Percentiles rank a stretch among this genome's conserved stretches.
phyloP scores from a whole-genome alignment of 495 filamentous ascomycete genomes.

The Neurospora sp. region DNA sequence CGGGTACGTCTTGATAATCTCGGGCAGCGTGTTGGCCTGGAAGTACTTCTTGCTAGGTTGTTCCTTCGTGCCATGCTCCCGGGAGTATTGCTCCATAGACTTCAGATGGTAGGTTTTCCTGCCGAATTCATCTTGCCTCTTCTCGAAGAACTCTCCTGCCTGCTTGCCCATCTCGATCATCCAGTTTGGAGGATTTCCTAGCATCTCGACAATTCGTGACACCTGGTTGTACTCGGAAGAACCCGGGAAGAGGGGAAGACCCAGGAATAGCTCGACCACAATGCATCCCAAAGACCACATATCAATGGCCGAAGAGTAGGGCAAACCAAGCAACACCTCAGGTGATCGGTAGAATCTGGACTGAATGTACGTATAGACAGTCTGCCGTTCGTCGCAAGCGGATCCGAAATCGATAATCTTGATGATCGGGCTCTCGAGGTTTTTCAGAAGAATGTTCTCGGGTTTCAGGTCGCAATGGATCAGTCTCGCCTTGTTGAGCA shows the following conservation, averaged over 20 bases:
- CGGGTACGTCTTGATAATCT: conserved; percentile 93
- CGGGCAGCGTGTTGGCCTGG: conserved; percentile 80
- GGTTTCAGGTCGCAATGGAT: conserved; percentile 99
- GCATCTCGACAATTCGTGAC: conserved; percentile 94
- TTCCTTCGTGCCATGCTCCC: conserved; percentile 92
- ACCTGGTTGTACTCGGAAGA: conserved; percentile 99
- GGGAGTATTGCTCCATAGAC: conserved; percentile 92
- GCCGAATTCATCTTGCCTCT: conserved; percentile 80
- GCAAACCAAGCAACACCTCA: conserved; percentile 86
- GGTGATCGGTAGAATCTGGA: conserved; percentile 97
- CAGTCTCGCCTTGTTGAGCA: conserved; percentile 90
- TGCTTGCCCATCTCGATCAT: conserved; percentile 99
- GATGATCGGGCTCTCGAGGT: conserved; percentile 98
- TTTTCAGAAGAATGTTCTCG: conserved; percentile 96
- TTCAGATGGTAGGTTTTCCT: conserved; percentile 86
- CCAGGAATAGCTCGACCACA: conserved; percentile 95
- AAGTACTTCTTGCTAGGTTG: conserved; percentile 99
- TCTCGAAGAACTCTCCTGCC: conserved; percentile 95
- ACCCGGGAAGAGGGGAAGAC: conserved; percentile 89
- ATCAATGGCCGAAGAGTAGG: conserved; percentile 97
- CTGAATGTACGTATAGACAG: conserved; percentile 99
- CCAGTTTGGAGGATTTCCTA: conserved; percentile 92
- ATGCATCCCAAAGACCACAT: conserved; percentile 99
- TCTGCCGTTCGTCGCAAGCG: conserved; percentile 96
- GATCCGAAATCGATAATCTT: conserved; percentile 99